Conservation (phyloP, 1,284 basidiomycete species). For the Cutaneotrichosporon cutaneum region DNA sequence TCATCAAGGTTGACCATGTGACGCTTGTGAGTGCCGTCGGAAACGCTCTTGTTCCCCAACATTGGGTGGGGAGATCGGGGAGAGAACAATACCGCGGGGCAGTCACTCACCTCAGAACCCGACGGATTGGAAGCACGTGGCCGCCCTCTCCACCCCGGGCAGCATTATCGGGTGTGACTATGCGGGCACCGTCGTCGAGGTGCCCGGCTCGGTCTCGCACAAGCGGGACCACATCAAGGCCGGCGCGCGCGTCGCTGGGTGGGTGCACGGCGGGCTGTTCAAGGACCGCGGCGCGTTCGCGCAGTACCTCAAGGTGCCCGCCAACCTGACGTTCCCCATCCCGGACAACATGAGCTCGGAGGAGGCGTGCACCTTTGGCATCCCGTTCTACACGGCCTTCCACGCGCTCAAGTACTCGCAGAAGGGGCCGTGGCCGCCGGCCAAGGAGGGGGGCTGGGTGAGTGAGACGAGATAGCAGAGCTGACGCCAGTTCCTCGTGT, state of each 20-base stretch:
- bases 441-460: constrained; percentile 27
- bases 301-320: constrained; percentile 52
- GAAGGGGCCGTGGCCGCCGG: constrained; percentile 22
- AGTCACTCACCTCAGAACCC: too few relatives aligned
- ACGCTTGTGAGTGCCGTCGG: constrained; percentile 27
- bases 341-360: constrained; percentile 38
- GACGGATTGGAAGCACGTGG: constrained; percentile 48
- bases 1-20: constrained; percentile 49
- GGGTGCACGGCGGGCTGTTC: constrained; percentile 55
- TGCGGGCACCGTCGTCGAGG: constrained; percentile 54
- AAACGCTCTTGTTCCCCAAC: too few relatives aligned
- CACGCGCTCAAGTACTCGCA: constrained; percentile 22
- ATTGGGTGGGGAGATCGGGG: too few relatives aligned
- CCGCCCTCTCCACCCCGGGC: constrained; percentile 11
- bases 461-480: constrained; percentile 1
- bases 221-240: constrained; percentile 28
- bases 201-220: background rate
- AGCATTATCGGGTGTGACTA: constrained; percentile 46
- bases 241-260: constrained; percentile 57
- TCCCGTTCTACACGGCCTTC: constrained; percentile 38
- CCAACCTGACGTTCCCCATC: constrained; percentile 31
- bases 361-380: constrained; percentile 54
- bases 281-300: constrained; percentile 49
- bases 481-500: constrained; percentile 49
- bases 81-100: too few relatives aligned